Base-by-base conservation (phyloP, 1,139 yeast genomes). In the Yamadazyma taylorii region DNA sequence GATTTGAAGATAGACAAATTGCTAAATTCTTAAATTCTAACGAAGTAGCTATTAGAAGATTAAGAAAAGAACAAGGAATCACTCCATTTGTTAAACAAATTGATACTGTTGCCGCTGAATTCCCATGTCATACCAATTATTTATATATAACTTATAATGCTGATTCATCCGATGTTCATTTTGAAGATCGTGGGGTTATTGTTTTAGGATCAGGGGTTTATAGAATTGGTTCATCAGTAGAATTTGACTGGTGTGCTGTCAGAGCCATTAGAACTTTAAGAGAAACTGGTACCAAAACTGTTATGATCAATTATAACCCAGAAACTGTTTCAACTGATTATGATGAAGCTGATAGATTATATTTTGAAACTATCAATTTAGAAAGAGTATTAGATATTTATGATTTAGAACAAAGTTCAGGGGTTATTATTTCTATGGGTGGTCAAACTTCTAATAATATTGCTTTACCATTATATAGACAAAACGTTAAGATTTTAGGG, bases 71-170 rank as follows among this genome's bases (percentile, higher is more conserved):
- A 56, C 81, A 79, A 40, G 95, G 95, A 43, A 81, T 92, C 48
- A 69, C 81, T 48, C 98, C 98, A 54, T 88, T 86, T 60, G 97
- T 90, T 50, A 92, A 92, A 67, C 96, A 90, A 69, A 92, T 92
- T 56, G 98, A 92, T 72, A 92, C 98, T 25, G 96, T 92, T 53
- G 98, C 98, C 39, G 98, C 98, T 38, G 98, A 92, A 66, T 92
- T 92, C 81, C 98, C 98, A 39, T 97, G 97, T 35, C 79, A 67
- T 70, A 92, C 98, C 58, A 92, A 92, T 72, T 92, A 92, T 68
- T 76, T 92, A 63, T 92, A 92, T 73, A 79, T 89, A 64, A 92
- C 98, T 32, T 92, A 92, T 73, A 92, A 89, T 60, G 98, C 97
- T 42, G 89, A 86, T 55, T 72, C 87, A 38, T 86, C 86, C 47